These are phyloP conservation scores for Cruciata laevipes DNA, from an alignment of 257 asterid species.

Conservation along the genomic window DNA sequence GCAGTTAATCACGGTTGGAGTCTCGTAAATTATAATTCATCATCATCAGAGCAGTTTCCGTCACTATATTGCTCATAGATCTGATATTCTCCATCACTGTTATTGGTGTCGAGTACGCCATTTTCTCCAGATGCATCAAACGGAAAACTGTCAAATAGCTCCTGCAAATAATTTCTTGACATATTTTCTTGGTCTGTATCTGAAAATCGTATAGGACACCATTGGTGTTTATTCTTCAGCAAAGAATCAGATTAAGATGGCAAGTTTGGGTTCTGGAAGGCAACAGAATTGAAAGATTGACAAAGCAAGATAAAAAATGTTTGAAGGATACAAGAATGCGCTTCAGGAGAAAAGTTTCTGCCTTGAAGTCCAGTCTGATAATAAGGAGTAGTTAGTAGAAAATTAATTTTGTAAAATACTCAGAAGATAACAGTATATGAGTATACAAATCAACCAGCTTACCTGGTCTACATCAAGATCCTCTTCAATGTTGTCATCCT, in stretches of 20 bases:
- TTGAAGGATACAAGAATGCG: slow-evolving; percentile 62
- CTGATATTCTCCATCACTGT: slow-evolving; percentile 53
- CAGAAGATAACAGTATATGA: slow-evolving; percentile 1
- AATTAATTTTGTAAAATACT: slow-evolving; percentile 8
- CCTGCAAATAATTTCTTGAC: slow-evolving; percentile 70
- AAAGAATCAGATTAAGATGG: neutral
- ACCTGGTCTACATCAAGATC: slow-evolving; percentile 53
- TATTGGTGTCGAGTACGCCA: slow-evolving; percentile 34
- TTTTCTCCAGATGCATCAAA: slow-evolving; percentile 32
- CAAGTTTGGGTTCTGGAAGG: neutral
- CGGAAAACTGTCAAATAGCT: slow-evolving; percentile 80
- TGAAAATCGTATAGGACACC: slow-evolving; percentile 38
- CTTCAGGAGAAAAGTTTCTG: slow-evolving; percentile 30
- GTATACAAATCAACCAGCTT: slow-evolving; percentile 11
- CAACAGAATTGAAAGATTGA: neutral
- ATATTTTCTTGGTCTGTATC: slow-evolving; percentile 55
- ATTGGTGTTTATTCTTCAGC: neutral
- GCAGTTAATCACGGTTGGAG: neutral
- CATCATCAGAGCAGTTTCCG: slow-evolving; percentile 45
- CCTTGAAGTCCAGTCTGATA: slow-evolving; percentile 45
- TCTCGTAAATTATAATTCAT: slow-evolving; percentile 30
- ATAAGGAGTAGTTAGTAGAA: slow-evolving; percentile 4
- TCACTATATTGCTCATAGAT: slow-evolving; percentile 69
- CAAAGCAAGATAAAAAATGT: slow-evolving; percentile 3
- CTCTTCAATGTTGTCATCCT: slow-evolving; percentile 60